Evolutionary conservation across 306 rosid genomes (phyloP).

Genomic region (Psophocarpus tetragonolobus): DNA sequence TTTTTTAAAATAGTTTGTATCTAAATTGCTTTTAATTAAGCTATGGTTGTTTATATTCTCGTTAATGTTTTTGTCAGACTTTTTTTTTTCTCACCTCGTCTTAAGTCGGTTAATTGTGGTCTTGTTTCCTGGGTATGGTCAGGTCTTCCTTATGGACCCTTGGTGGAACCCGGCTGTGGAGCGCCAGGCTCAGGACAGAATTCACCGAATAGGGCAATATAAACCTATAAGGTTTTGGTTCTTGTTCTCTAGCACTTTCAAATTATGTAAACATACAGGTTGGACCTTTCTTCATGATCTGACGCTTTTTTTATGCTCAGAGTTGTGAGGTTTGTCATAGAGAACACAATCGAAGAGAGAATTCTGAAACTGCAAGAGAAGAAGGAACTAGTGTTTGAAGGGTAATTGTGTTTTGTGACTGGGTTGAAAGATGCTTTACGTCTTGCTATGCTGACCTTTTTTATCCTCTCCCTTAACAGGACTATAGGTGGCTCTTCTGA

Average conservation of each 20-base stretch:
- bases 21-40: neutral
- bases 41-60: neutral
- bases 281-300: slow-evolving; percentile 1
- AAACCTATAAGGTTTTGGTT: slow-evolving; percentile 79
- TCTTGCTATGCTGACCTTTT: slow-evolving; percentile 13
- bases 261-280: neutral
- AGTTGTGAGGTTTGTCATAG: slow-evolving; percentile 81
- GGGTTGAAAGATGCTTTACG: slow-evolving; percentile 7
- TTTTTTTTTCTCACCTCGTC: neutral
- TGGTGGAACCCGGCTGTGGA: slow-evolving; percentile 99
- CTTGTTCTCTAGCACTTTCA: slow-evolving; percentile 1
- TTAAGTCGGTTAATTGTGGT: neutral
- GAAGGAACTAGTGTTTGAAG: slow-evolving; percentile 92
- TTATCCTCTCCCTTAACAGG: slow-evolving; percentile 40
- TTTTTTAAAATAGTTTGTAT: neutral
- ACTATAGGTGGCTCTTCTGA: slow-evolving; percentile 77
- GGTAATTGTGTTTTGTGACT: slow-evolving; percentile 49
- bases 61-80: neutral
- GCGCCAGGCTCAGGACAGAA: slow-evolving; percentile 95
- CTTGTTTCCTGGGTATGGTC: slow-evolving; percentile 22
- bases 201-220: slow-evolving; percentile 91
- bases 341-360: slow-evolving; percentile 90
- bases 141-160: slow-evolving; percentile 98
- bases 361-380: slow-evolving; percentile 89
- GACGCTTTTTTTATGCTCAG: slow-evolving; percentile 39